These are phyloP conservation scores for Hypoxylon rickii DNA, from an alignment of 495 filamentous ascomycete species.

Conservation along the genomic window DNA sequence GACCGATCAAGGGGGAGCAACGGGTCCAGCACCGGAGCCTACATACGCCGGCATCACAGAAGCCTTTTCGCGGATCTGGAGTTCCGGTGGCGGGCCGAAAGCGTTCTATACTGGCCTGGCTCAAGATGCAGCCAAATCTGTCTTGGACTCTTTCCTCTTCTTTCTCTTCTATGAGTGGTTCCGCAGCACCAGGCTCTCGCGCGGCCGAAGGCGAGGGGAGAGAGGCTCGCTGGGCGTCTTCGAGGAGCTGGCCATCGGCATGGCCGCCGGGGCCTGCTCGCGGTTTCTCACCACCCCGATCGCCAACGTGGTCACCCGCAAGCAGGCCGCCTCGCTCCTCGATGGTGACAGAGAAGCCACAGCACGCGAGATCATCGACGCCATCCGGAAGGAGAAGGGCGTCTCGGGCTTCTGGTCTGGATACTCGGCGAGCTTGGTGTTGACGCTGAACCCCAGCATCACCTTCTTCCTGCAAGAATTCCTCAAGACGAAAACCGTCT, in stretches of 20 bases:
- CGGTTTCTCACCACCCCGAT: conserved; percentile 82
- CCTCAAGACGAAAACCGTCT: conserved; percentile 63
- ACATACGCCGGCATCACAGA: conserved; percentile 65
- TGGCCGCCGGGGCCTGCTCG: conserved; percentile 76
- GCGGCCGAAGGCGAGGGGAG: conserved; percentile 14
- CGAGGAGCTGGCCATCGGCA: conserved; percentile 78
- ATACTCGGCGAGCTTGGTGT: conserved; percentile 76
- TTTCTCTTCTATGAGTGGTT: conserved; percentile 73
- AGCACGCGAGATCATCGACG: conserved; percentile 62
- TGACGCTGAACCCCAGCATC: conserved; percentile 85
- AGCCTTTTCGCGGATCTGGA: conserved; percentile 74
- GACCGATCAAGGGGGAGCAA: conserved; percentile 18
- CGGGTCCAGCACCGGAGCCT: conserved; percentile 13
- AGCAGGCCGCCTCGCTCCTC: conserved; percentile 69
- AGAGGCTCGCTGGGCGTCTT: conserved; percentile 59
- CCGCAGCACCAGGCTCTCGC: conserved; percentile 62
- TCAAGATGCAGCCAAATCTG: conserved; percentile 73
- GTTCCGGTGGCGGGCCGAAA: conserved; percentile 65
- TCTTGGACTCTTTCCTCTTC: conserved; percentile 80
- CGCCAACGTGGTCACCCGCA: conserved; percentile 80
- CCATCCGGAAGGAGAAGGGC: conserved; percentile 73
- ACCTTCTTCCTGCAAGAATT: conserved; percentile 83
- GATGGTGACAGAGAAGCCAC: conserved; percentile 35
- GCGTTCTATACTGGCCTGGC: conserved; percentile 78
- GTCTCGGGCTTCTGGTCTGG: conserved; percentile 85